These are phyloP conservation scores for Poterioochromonas sp. DNA, from an alignment of 352 stramenopile species.

Conservation along the genomic window DNA sequence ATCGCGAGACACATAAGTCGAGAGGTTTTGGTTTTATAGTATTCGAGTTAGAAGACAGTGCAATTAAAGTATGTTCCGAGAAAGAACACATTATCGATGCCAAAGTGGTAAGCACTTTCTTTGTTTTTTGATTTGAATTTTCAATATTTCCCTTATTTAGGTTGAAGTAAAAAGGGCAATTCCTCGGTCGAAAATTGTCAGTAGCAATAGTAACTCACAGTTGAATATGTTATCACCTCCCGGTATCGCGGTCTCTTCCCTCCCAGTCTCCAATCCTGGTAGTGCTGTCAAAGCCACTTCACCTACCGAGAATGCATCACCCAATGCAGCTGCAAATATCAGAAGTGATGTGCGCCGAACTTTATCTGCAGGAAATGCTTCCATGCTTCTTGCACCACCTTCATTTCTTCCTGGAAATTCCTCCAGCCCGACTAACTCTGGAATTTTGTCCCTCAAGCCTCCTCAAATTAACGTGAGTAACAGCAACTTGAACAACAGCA, in stretches of 20 bases:
- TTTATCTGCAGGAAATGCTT: background rate
- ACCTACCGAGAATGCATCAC: background rate
- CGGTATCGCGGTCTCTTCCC: too few relatives aligned
- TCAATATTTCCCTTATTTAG: background rate
- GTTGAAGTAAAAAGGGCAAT: slow-evolving; percentile 49
- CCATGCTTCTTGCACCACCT: background rate
- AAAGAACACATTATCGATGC: slow-evolving; percentile 76
- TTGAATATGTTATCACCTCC: too few relatives aligned
- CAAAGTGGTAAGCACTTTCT: slow-evolving; percentile 50
- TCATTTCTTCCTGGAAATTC: background rate
- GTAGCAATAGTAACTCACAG: too few relatives aligned
- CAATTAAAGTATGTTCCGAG: slow-evolving; percentile 69
- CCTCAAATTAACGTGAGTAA: background rate
- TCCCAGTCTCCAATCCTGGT: background rate
- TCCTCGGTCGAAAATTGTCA: slow-evolving; percentile 39
- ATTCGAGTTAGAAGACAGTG: slow-evolving; percentile 72
- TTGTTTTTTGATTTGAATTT: background rate
- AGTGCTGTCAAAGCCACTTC: background rate
- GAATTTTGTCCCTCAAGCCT: too few relatives aligned
- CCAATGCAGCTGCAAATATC: background rate
- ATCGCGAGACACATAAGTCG: slow-evolving; percentile 84
- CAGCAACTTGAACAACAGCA: background rate
- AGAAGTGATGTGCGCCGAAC: background rate
- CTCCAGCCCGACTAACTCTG: too few relatives aligned
- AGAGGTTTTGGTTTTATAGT: slow-evolving; percentile 84